These are phyloP conservation scores for Heterobasidion annosum DNA, from an alignment of 1,284 basidiomycete genomes.

Conservation along the genomic window DNA sequence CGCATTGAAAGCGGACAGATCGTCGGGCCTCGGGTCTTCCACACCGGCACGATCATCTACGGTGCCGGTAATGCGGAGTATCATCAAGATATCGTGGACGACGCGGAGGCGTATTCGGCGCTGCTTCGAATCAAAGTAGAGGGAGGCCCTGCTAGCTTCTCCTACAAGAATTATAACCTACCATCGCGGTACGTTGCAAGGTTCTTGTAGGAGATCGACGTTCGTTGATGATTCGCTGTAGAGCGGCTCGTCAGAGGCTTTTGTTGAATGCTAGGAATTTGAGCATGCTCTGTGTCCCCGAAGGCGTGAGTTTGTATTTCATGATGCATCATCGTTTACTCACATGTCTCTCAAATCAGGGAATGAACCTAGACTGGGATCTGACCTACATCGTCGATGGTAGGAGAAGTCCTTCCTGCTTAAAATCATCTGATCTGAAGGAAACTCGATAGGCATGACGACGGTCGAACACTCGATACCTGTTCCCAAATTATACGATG, in stretches of 20 bases:
- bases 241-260: constrained; percentile 61
- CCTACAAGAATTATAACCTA: constrained; percentile 70
- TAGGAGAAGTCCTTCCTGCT: constrained; percentile 15
- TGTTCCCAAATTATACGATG: constrained; percentile 57
- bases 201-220: not conserved
- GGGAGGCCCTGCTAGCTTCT: constrained; percentile 57
- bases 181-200: constrained; percentile 42
- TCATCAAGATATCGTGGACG: constrained; percentile 58
- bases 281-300: constrained; percentile 63
- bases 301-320: constrained; percentile 33
- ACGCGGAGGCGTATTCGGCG: constrained; percentile 53
- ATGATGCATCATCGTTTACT: too few species aligned
- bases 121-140: constrained; percentile 60
- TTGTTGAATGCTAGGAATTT: constrained; percentile 51
- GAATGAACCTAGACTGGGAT: constrained; percentile 73
- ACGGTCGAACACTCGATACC: constrained; percentile 68
- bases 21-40: constrained; percentile 62
- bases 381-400: constrained; percentile 67
- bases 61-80: constrained; percentile 40
- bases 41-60: constrained; percentile 58
- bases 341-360: constrained; percentile 20
- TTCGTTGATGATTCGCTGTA: constrained; percentile 15
- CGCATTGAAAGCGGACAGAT: constrained; percentile 59
- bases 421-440: not conserved
- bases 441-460: constrained; percentile 52